Percentiles rank a stretch among this genome's conserved stretches.
phyloP scores from a whole-genome alignment of 257 asterid genomes.

The Solanum chmielewskii region DNA sequence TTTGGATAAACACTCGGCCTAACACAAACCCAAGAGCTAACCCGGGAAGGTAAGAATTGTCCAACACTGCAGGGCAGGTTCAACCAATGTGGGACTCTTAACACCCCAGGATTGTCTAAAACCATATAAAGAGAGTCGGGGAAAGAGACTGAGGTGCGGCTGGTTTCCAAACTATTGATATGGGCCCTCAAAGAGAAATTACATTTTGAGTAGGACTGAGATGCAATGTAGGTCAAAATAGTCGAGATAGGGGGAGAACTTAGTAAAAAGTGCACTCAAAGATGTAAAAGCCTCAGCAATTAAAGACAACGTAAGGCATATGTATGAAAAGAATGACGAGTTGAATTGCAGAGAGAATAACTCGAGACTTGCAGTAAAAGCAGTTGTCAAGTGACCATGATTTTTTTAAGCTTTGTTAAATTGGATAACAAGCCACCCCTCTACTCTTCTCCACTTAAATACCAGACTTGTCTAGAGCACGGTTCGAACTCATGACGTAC shows the following conservation, averaged over 20 bases:
- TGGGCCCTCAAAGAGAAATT: neutral
- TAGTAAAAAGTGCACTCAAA: neutral
- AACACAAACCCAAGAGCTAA: neutral
- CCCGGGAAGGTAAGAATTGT: neutral
- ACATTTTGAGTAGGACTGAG: neutral
- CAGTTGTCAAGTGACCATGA: neutral
- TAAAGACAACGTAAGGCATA: neutral
- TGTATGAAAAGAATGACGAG: neutral
- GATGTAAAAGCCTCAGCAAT: neutral
- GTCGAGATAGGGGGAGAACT: neutral
- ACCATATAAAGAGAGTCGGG: neutral
- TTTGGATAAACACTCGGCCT: neutral
- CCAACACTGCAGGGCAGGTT: neutral
- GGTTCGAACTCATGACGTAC: neutral
- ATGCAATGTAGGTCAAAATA: neutral
- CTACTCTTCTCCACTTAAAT: neutral
- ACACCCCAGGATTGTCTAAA: neutral
- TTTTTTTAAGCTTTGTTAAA: neutral
- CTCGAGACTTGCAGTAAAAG: neutral
- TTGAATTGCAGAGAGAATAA: neutral
- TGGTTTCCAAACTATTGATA: neutral
- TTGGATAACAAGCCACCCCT: neutral
- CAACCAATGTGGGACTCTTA: neutral
- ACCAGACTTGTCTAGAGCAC: neutral
- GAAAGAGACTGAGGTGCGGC: neutral